Base-by-base conservation (phyloP, 495 filamentous ascomycete genomes). In the Poronia punctata region DNA sequence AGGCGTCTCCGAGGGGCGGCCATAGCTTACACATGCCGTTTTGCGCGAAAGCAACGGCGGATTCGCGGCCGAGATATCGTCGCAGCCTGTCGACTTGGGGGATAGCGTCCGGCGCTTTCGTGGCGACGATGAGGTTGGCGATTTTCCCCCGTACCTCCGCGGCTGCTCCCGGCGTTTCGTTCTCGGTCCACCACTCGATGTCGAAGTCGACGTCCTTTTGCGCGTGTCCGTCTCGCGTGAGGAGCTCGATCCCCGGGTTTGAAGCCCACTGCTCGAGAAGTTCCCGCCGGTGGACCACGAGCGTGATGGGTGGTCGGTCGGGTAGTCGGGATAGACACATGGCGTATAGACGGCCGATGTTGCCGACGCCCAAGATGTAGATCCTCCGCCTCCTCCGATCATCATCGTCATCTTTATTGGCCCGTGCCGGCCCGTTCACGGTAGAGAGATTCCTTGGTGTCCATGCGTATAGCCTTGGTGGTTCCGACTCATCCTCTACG, bases 1-100 rank as follows among this genome's bases (percentile, higher is more conserved):
- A 66, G 7, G 35, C 19, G 5, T 44, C 42, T 5, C 63, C 63
- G 46, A 85, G 67, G 4, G 83, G 76, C 49, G 88, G 90, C 34
- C 88, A 62, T 5, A 73, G 52, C 38, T 70, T 56, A 42, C 60
- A 88, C 81, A 94, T 82, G 14, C 87, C 88, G 46, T 93, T 93
- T 49, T 94, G 88, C 14, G 87, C 53, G 30, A 95, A 82, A 8
- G 83, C 63, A 20, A 95, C 72, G 0, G 84, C 83, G 7, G 82
- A 84, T 2, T 68, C 55, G 3, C 57, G 52, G 4, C 59, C 68
- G 12, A 95, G 61, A 7, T 89, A 79, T 34, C 82, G 64, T 3
- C 66, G 65, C 10, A 93, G 60, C 4, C 66, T 52, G 15, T 68
- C 54, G 10, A 92, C 60, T 17, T 84, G 83, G 0, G 67, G 56